Evolutionary conservation across 129 eudicot species (phyloP), one percentile per base, ranked within the genome.

Genomic region (Tagetes erecta): DNA sequence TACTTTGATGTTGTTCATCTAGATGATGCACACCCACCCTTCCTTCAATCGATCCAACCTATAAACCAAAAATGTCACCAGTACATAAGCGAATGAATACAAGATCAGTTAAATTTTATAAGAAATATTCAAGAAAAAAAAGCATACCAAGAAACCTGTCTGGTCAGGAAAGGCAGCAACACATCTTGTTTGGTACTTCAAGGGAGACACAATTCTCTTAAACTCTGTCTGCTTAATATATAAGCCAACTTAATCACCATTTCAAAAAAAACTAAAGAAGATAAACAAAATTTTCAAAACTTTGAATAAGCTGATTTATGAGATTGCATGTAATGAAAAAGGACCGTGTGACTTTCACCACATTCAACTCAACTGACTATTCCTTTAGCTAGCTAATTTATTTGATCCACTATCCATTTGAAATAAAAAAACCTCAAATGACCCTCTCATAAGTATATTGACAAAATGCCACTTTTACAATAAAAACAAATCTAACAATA

Each of bases 11-110:
- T 63, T 87, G 41, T 63, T 95, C 99, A 69, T 95, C 99, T 64
- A 95, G 87, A 78, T 95, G 97, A 74, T 95, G 99, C 33, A 95
- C 96, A 39, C 99, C 99, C 75, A 95, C 97, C 75, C 97, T 86
- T 73, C 99, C 99, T 81, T 95, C 97, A 74, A 95, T 95, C 45
- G 99, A 91, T 38, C 99, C 99, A 75, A 95, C 92, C 99, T 95
- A 71, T 37, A 82, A 45, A 27, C 49, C 70, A 69, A 75, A 7
- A 46, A 47, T 63, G 59, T 71, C 60, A 70, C 71, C 20, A 36
- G 42, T 36, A 81, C 37, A 53, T 37, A 70, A 27, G 31, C 9
- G 70, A 51, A 10, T 6, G 8, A 10, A 49, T 10, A 50, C 12
- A 27, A 68, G 49, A 4, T 53, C 27, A 20, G 27, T 20, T 11